phyloP scores from a whole-genome alignment of 306 rosid genomes.

The Sicyos edulis region DNA sequence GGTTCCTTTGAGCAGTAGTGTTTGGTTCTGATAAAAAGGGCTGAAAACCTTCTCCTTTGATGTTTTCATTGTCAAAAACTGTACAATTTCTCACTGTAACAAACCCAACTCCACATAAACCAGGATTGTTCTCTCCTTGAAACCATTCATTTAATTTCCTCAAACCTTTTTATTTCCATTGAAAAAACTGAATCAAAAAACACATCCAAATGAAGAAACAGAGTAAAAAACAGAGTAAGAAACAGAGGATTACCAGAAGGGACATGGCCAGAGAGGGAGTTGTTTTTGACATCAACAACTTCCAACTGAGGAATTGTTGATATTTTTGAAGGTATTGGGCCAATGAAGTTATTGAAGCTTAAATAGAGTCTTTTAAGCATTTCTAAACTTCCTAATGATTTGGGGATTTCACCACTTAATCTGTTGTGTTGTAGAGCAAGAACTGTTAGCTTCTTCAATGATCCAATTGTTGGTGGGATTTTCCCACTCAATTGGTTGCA shows the following conservation, averaged over 20 bases:
- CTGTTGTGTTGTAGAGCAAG: conserved; percentile 71
- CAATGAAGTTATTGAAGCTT: conserved; percentile 70
- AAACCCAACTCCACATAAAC: conserved; percentile 71
- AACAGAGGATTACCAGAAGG: conserved; percentile 52
- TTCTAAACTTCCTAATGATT: conserved; percentile 48
- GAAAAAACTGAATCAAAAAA: conserved; percentile 10
- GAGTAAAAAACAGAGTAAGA: background rate
- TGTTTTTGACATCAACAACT: conserved; percentile 56
- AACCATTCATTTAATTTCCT: conserved; percentile 57
- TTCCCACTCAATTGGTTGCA: conserved; percentile 66
- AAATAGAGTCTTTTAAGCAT: conserved; percentile 57
- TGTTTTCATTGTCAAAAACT: conserved; percentile 29
- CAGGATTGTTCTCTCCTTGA: conserved; percentile 56
- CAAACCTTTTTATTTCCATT: conserved; percentile 43
- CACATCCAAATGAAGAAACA: background rate
- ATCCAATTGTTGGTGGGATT: conserved; percentile 59
- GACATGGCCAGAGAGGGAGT: conserved; percentile 62
- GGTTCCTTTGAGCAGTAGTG: conserved; percentile 23
- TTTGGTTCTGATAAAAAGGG: conserved; percentile 25
- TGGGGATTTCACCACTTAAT: conserved; percentile 59
- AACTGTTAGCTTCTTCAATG: conserved; percentile 51
- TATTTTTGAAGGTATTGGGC: conserved; percentile 52
- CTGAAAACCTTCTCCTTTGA: conserved; percentile 27
- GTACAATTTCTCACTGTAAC: conserved; percentile 49
- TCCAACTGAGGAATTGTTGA: conserved; percentile 38